Conservation (phyloP, 768 basidiomycete species). For the Suillus spraguei region DNA sequence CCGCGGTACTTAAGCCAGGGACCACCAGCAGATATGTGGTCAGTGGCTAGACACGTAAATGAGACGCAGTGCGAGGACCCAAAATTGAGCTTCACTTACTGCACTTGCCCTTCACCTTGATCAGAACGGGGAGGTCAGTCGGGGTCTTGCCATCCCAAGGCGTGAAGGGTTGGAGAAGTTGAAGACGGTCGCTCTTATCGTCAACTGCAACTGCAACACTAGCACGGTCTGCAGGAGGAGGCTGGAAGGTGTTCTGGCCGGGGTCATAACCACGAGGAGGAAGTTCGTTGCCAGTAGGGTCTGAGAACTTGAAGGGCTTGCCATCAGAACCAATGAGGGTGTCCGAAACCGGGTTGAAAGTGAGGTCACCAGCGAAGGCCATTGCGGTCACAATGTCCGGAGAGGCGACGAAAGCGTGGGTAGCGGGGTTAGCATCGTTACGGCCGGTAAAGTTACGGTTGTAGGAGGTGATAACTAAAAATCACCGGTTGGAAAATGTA, state of each 20-base stretch:
- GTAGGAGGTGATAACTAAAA: conserved; percentile 94
- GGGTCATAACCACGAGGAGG: conserved; percentile 96
- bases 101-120: conserved; percentile 99
- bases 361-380: conserved; percentile 90
- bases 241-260: conserved; percentile 96
- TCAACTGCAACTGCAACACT: conserved; percentile 84
- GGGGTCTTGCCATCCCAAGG: conserved; percentile 95
- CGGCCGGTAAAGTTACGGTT: conserved; percentile 99
- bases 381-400: conserved; percentile 97
- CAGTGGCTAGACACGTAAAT: conserved; percentile 57
- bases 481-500: conserved; percentile 8
- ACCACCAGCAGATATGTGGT: conserved; percentile 96
- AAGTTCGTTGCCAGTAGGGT: conserved; percentile 89
- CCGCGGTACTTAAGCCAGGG: conserved; percentile 99
- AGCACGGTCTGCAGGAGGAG: conserved; percentile 85
- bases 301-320: conserved; percentile 96
- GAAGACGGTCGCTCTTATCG: conserved; percentile 87
- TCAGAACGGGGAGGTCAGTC: conserved; percentile 85
- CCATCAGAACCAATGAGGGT: conserved; percentile 85
- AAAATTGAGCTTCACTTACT: conserved; percentile 52
- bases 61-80: not conserved
- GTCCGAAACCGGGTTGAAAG: conserved; percentile 97
- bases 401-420: conserved; percentile 94
- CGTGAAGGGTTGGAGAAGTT: conserved; percentile 86
- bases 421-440: conserved; percentile 99